Percentiles rank a stretch among this genome's conserved stretches.
Evolutionary conservation across 441 rosid species (phyloP).

Genomic region (Daphne laureola): DNA sequence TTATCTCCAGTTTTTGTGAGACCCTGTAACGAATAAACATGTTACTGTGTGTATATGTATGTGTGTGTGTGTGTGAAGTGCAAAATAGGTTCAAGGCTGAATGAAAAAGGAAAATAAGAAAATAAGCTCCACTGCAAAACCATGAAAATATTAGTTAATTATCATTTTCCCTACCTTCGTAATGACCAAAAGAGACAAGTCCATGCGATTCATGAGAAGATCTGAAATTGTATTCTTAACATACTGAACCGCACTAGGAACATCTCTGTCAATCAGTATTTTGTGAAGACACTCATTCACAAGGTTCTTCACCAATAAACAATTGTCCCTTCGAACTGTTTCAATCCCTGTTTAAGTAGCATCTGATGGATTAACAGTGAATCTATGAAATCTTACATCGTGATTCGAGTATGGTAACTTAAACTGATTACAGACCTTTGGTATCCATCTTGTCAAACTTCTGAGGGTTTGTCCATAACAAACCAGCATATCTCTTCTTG

Average conservation of each 20-base stretch:
- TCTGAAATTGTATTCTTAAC: slow-evolving; percentile 91
- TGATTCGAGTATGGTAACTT: slow-evolving; percentile 12
- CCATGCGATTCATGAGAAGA: slow-evolving; percentile 97
- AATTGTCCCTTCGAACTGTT: slow-evolving; percentile 97
- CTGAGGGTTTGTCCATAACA: slow-evolving; percentile 79
- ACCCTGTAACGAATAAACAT: slow-evolving; percentile 47
- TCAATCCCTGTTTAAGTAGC: slow-evolving; percentile 64
- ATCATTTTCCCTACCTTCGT: slow-evolving; percentile 57
- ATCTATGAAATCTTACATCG: slow-evolving; percentile 5
- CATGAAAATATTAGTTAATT: slow-evolving; percentile 8
- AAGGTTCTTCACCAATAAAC: slow-evolving; percentile 90
- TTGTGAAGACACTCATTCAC: slow-evolving; percentile 92
- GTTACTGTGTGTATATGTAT: slow-evolving; percentile 6
- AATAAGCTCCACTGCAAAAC: neutral
- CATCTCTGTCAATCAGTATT: slow-evolving; percentile 79
- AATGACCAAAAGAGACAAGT: slow-evolving; percentile 93
- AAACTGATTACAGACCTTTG: slow-evolving; percentile 76
- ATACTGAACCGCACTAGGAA: slow-evolving; percentile 80
- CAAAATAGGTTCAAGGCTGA: slow-evolving; percentile 5
- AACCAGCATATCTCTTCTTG: slow-evolving; percentile 99
- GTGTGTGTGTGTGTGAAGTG: slow-evolving; percentile 8
- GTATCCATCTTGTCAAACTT: slow-evolving; percentile 96
- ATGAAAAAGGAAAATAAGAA: slow-evolving; percentile 11
- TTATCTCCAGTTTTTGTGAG: slow-evolving; percentile 93
- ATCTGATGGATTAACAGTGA: slow-evolving; percentile 15